Base-by-base conservation (phyloP, 1,284 basidiomycete genomes). In the Wolfiporia cocos region DNA sequence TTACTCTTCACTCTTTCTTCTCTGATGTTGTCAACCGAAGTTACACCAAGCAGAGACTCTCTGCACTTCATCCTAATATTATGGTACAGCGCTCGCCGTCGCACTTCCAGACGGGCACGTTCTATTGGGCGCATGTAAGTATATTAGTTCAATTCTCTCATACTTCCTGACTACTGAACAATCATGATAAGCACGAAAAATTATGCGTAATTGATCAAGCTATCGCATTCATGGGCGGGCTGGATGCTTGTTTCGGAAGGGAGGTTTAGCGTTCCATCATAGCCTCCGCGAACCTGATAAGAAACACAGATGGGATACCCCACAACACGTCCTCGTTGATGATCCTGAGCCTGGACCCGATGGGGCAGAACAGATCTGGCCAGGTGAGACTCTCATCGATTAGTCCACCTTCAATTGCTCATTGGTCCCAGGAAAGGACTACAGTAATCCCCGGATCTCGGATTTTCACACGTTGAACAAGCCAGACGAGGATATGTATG, bases 1-100 rank as follows among this genome's bases (percentile, higher is more conserved):
- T 12, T 41, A 17, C 36, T 37, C 11, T 10, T 32, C 15, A 4
- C 10, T 59, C 12, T 52, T 58, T 12, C 34, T 17, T 36, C 22
- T 15, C 34, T 48, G 20, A 44, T 35, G 30, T 44, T 51, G 5
- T 10, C 9, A 18, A 5, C 57, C 46, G 55, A 38, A 89, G 86
- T 56, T 97, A 98, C 59, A 76, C 93, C 31, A 99, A 99, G 61
- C 85, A 89, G 55, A 79, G 78, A n/a, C 65, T 99, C n/a, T 78
- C 78, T 17, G 74, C 73, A 1, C 67, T 99, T 26, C 94, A 98
- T 59, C 84, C 84, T 7, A 98, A 99, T 63, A 90, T 99, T 47
- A 86, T 94, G 77, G 83, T 99, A 2, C 96, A 99, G 62, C 81
- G 96, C 30, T 98, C 94, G 11, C 96, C 96, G 0, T 95, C 92